Evolutionary conservation across 2,329 filamentous ascomycete genomes (phyloP).

Genomic region (Pseudopyrenochaeta lycopersici): DNA sequence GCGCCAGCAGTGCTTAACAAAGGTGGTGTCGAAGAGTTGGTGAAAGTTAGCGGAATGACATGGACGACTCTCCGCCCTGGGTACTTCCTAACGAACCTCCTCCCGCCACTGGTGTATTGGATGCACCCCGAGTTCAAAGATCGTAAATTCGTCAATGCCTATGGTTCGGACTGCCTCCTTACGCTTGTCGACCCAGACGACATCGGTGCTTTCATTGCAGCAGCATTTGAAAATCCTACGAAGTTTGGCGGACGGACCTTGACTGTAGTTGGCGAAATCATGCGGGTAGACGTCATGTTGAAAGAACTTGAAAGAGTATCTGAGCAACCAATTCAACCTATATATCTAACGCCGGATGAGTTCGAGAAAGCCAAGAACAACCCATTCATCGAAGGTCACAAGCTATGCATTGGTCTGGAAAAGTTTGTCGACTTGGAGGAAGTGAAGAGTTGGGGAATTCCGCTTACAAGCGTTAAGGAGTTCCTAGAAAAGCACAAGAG

Average conservation of each 20-base stretch:
- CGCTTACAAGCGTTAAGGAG: constrained; percentile 54
- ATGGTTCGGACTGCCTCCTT: constrained; percentile 45
- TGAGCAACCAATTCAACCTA: constrained; percentile 44
- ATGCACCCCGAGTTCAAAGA: constrained; percentile 54
- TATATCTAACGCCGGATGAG: constrained; percentile 55
- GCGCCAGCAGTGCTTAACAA: constrained; percentile 50
- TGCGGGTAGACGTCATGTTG: constrained; percentile 50
- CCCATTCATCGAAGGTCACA: constrained; percentile 52
- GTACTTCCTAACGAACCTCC: constrained; percentile 63
- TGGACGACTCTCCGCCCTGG: constrained; percentile 63
- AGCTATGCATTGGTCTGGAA: constrained; percentile 46
- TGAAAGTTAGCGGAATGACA: constrained; percentile 39
- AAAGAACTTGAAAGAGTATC: constrained; percentile 46
- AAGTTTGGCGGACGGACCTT: constrained; percentile 55
- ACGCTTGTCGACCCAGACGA: constrained; percentile 59
- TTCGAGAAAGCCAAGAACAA: constrained; percentile 44
- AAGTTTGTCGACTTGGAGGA: constrained; percentile 47
- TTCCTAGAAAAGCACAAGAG: constrained; percentile 43
- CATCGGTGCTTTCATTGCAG: constrained; percentile 57
- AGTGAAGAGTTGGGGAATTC: constrained; percentile 51
- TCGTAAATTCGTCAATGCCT: constrained; percentile 52
- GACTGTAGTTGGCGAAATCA: constrained; percentile 53
- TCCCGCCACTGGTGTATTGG: constrained; percentile 50
- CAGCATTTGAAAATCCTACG: constrained; percentile 54
- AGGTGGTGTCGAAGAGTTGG: constrained; percentile 51